These are phyloP conservation scores for Coemansia sp. DNA, from an alignment of 192 early-diverging fungal species.

Conservation along the genomic window DNA sequence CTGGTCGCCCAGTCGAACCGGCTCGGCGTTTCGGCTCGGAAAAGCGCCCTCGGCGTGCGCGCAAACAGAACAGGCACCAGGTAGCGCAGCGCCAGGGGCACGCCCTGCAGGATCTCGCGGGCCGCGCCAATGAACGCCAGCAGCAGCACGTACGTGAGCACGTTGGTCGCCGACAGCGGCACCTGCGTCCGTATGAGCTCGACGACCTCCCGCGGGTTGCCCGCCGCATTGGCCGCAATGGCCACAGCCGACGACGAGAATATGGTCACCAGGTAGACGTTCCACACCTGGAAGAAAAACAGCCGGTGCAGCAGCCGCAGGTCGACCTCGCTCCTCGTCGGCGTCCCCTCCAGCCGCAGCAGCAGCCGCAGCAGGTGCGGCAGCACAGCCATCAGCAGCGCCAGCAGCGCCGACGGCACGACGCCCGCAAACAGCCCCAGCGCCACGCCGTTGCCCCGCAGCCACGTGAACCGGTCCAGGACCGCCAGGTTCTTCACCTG, in stretches of 20 bases:
- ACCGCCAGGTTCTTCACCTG: slow-evolving; percentile 43
- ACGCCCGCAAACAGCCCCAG: slow-evolving; percentile 72
- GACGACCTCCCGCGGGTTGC: slow-evolving; percentile 42
- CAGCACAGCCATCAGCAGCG: slow-evolving; percentile 68
- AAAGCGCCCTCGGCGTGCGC: slow-evolving; percentile 73
- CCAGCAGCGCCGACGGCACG: slow-evolving; percentile 70
- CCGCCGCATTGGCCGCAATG: neutral
- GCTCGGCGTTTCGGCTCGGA: slow-evolving; percentile 55
- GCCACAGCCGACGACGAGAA: slow-evolving; percentile 65
- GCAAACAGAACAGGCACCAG: slow-evolving; percentile 60
- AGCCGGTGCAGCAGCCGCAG: slow-evolving; percentile 67
- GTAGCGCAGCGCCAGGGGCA: slow-evolving; percentile 63
- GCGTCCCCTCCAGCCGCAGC: slow-evolving; percentile 62
- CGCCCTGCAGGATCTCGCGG: slow-evolving; percentile 69
- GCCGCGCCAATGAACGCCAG: slow-evolving; percentile 67
- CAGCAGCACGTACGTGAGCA: slow-evolving; percentile 83
- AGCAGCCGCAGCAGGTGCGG: slow-evolving; percentile 70
- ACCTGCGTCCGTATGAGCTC: slow-evolving; percentile 58
- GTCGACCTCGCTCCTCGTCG: slow-evolving; percentile 63
- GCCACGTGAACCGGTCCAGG: slow-evolving; percentile 54
- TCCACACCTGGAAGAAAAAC: slow-evolving; percentile 82
- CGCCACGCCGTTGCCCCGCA: slow-evolving; percentile 8
- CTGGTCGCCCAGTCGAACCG: slow-evolving; percentile 62
- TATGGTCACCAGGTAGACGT: slow-evolving; percentile 78
- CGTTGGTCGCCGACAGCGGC: slow-evolving; percentile 74